Percentiles rank a stretch among this genome's conserved stretches.
These are phyloP conservation scores for Scenedesmus sp. DNA, from an alignment of 163 green algal genomes.

Conservation along the genomic window DNA sequence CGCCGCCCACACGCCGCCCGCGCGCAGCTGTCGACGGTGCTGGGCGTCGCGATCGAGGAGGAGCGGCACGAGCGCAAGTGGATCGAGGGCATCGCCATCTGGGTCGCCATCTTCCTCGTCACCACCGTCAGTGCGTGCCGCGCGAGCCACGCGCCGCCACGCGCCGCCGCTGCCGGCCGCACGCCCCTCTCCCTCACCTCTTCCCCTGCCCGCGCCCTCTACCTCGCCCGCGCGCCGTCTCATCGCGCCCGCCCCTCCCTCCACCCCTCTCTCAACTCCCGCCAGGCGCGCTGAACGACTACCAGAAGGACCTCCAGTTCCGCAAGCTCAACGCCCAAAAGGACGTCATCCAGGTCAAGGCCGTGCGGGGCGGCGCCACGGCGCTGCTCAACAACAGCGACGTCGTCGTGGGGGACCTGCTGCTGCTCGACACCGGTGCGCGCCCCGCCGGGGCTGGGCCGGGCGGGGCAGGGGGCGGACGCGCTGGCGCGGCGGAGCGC, in stretches of 20 bases:
- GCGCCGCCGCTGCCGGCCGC: too few relatives aligned
- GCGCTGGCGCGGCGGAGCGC: too few relatives aligned
- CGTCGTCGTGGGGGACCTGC: conserved; percentile 95
- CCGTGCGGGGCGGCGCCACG: conserved; percentile 71
- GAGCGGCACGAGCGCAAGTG: conserved; percentile 82
- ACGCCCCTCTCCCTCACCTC: too few relatives aligned
- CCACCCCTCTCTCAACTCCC: too few relatives aligned
- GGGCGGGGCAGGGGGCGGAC: too few relatives aligned
- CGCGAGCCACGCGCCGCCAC: too few relatives aligned
- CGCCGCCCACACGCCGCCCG: not conserved
- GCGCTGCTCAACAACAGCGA: conserved; percentile 79
- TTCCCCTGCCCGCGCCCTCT: too few relatives aligned
- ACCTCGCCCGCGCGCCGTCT: too few relatives aligned
- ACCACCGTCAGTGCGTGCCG: conserved; percentile 83
- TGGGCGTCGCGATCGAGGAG: conserved; percentile 80
- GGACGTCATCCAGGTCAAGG: conserved; percentile 88
- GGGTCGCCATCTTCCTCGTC: conserved; percentile 92
- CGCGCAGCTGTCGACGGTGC: conserved; percentile 69
- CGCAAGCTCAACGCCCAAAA: conserved; percentile 91
- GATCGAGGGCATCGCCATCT: conserved; percentile 95
- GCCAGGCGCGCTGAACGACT: conserved; percentile 90
- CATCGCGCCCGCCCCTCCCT: too few relatives aligned
- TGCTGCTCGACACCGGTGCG: conserved; percentile 94
- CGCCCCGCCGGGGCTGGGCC: conserved; percentile 89
- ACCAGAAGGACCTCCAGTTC: conserved; percentile 96